Percentiles rank a stretch among this genome's conserved stretches.
Evolutionary conservation across 768 basidiomycete species (phyloP).

Genomic region (Brasilioporus rufonigricans): DNA sequence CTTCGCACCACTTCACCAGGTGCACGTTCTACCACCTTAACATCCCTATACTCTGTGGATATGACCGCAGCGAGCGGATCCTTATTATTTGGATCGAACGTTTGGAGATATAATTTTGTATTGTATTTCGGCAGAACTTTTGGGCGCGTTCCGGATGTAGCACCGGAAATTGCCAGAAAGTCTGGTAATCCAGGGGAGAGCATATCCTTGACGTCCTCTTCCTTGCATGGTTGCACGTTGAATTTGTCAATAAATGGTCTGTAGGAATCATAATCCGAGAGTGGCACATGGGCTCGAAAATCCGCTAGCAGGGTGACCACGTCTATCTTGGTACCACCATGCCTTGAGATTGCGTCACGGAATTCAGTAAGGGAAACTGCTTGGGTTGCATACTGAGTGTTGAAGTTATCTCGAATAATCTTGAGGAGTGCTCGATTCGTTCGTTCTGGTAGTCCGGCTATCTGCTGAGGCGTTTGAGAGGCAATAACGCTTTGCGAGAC

Average conservation of each 20-base stretch:
- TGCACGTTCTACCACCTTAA: conserved; percentile 5
- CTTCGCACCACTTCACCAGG: conserved; percentile 1
- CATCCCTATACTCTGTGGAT: neutral
- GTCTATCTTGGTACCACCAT: conserved; percentile 1
- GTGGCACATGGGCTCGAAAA: neutral
- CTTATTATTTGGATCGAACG: neutral
- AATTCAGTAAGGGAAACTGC: neutral
- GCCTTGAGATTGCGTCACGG: neutral
- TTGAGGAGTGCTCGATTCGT: neutral
- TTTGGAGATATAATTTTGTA: neutral
- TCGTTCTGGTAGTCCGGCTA: neutral
- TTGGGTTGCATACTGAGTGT: neutral
- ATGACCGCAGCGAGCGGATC: neutral
- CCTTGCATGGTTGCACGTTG: conserved; percentile 14
- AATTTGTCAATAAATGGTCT: conserved; percentile 14
- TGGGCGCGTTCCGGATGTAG: conserved; percentile 9
- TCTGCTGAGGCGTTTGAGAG: neutral
- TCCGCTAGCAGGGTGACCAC: neutral
- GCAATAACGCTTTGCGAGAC: neutral
- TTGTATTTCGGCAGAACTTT: conserved; percentile 10
- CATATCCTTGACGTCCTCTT: conserved; percentile 12
- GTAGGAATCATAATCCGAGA: conserved; percentile 11
- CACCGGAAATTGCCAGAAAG: conserved; percentile 6
- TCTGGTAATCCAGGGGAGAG: conserved; percentile 2
- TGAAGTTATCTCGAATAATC: neutral